Evolutionary conservation across 1,284 basidiomycete genomes (phyloP), one percentile per base, ranked within the genome.

Genomic region (Tylopilus sp.): DNA sequence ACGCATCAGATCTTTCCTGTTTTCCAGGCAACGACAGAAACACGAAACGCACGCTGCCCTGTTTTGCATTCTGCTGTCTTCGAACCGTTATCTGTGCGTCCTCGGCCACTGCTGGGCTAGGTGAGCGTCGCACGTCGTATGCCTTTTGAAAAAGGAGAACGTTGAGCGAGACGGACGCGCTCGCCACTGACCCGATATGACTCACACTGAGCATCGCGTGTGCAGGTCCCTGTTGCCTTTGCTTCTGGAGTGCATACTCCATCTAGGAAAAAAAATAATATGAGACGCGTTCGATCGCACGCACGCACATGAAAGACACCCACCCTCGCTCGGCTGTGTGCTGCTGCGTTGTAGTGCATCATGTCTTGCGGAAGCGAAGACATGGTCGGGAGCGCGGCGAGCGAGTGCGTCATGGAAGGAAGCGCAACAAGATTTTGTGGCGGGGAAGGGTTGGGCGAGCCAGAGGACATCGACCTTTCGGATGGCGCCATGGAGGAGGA

Each of bases 401-500:
- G 62, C 41, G 64, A 67, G 49, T 68, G 66, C 5, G 52, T 66
- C 66, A 65, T 64, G 52, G 67, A 63, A 2, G 64, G 64, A 12
- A 69, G 55, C 18, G 64, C 51, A 11, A 60, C 59, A 40, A 64
- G 53, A n/a, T 64, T 59, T 26, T 47, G 50, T 41, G 67, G 67
- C 2, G 67, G 65, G 16, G 63, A 67, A 19, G 67, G 48, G 15
- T 56, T 52, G 48, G 67, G 65, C 7, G 65, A 67, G 41, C 52
- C 53, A 46, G 64, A 68, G 42, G 66, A 68, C 23, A 55, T 65
- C 25, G 65, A 67, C 54, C 65, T 52, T 53, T 68, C 63, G 23
- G 64, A 65, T 34, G 54, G 60, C n/a, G 49, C 58, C 64, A 65
- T 65, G 8, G 67, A 68, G 33, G 64, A 66, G 41, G 56, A 53